Evolutionary conservation across 495 filamentous ascomycete genomes (phyloP), one percentile per base, ranked within the genome.

Genomic region (Talaromyces stipitatus): DNA sequence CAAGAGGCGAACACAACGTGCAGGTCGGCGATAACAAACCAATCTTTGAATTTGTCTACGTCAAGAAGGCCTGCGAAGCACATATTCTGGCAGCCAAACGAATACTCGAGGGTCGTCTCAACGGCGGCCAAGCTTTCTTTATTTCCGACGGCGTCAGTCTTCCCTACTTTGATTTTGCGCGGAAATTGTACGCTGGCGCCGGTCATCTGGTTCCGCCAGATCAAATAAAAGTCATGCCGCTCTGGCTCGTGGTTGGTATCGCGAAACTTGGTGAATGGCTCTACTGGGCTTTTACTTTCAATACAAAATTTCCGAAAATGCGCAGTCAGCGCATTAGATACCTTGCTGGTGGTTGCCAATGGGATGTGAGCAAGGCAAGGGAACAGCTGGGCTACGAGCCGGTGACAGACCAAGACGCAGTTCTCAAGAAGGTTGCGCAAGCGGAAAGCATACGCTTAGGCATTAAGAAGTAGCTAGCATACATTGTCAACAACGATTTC

Each of bases 1-100:
- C 57, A 12, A 60, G 50, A 50, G 58, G 61, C 47, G 26, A 69
- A 56, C 50, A 61, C 43, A 66, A 61, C 46, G 53, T 63, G 26
- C 65, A 68, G 36, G 30, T 68, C 41, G 67, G 67, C 16, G 36
- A 60, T 26, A 59, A 63, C 59, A 32, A 51, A 26, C 62, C 64
- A 27, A 74, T 91, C 33, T 90, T 90, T 72, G 88, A 92, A 69
- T 90, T 89, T 70, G 89, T 86, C 48, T 90, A 91, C 71, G 87
- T 90, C 59, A 81, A 78, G 55, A 92, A 91, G 72, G 82, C 87
- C 10, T 87, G 87, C 10, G 80, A 90, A 68, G 89, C 81, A 4
- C 88, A 91, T 64, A 72, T 89, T 11, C 78, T 91, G 1, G 85
- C 85, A 41, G 84, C 60, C 12, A 61, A 57, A 57, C 33, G 33